phyloP scores from a whole-genome alignment of 176 grass and related monocot species.

The Zea luxurians region DNA sequence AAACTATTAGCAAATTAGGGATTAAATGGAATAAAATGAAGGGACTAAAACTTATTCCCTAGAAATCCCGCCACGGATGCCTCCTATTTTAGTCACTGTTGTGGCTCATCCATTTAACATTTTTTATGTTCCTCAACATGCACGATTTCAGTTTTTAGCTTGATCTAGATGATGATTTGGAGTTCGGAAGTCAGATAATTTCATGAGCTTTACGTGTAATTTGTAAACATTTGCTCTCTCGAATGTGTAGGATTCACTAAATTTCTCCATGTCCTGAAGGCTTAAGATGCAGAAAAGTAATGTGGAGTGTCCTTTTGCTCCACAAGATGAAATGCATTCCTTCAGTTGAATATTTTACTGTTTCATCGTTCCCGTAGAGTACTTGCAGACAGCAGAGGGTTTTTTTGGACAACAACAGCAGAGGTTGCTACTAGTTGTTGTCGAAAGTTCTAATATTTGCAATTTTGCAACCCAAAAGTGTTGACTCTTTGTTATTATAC shows the following conservation, averaged over 20 bases:
- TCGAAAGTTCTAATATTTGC: not conserved
- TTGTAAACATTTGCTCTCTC: not conserved
- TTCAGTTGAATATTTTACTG: not conserved
- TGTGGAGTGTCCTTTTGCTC: not conserved
- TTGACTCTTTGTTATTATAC: too few species aligned
- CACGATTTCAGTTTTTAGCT: not conserved
- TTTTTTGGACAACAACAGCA: not conserved
- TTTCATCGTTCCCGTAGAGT: not conserved
- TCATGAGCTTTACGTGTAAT: not conserved
- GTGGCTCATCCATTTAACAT: constrained; percentile 1
- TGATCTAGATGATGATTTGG: not conserved
- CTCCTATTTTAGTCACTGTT: not conserved
- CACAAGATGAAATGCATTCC: not conserved
- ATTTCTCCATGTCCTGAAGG: constrained; percentile 1
- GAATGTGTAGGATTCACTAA: not conserved
- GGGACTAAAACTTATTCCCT: too few species aligned
- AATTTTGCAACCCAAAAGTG: too few species aligned
- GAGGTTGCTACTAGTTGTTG: not conserved
- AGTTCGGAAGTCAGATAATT: not conserved
- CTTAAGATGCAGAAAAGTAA: not conserved
- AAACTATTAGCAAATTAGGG: too few species aligned
- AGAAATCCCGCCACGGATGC: not conserved
- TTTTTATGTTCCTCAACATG: not conserved
- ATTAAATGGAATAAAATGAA: too few species aligned
- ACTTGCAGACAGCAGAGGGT: not conserved